A percentile compares a stretch with the other conserved stretches of the same genome.
phyloP scores from a whole-genome alignment of 306 rosid species.

The Begonia loranthoides region DNA sequence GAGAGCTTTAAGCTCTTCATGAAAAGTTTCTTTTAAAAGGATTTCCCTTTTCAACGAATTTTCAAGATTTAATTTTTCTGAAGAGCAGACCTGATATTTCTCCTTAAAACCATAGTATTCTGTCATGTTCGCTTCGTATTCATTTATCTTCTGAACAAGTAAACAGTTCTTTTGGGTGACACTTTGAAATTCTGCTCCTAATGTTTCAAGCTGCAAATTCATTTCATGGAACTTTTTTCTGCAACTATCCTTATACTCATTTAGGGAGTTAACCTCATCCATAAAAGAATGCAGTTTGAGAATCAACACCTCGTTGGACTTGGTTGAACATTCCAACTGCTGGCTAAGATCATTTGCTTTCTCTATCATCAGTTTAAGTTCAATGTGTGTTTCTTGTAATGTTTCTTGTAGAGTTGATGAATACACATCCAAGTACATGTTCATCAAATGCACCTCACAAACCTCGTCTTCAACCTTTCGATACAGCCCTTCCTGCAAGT shows the following conservation, averaged over 20 bases:
- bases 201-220: no score
- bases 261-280: constrained; percentile 49
- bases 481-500: constrained; percentile 65
- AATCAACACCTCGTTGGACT: constrained; percentile 62
- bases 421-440: constrained; percentile 67
- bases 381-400: constrained; percentile 52
- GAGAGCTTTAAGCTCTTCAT: no score
- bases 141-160: no score
- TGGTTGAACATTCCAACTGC: constrained; percentile 51
- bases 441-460: constrained; percentile 52
- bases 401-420: constrained; percentile 71
- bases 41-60: no score
- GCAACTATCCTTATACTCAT: constrained; percentile 43
- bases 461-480: constrained; percentile 86
- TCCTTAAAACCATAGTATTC: no score
- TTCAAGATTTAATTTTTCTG: no score
- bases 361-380: constrained; percentile 36
- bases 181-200: no score
- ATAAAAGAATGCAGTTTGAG: constrained; percentile 48
- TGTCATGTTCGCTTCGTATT: no score
- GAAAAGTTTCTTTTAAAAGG: no score
- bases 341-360: constrained; percentile 46
- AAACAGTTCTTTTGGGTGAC: no score
- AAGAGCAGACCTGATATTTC: no score
- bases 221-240: no score